Conservation (phyloP, 2,329 filamentous ascomycete genomes). For the Cladosporium sp. region DNA sequence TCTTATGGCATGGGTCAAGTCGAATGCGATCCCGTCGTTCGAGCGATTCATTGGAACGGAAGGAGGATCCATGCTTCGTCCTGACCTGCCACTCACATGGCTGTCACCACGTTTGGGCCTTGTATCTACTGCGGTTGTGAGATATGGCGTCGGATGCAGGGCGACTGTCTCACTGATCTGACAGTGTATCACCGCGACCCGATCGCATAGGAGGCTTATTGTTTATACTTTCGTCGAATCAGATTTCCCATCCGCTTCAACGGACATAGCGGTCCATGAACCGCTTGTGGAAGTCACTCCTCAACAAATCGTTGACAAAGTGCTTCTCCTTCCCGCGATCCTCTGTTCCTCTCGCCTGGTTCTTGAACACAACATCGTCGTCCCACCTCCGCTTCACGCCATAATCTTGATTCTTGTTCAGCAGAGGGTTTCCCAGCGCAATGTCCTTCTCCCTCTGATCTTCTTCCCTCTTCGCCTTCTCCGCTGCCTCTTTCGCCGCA, state of each 20-base stretch:
- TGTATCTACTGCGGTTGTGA: not conserved
- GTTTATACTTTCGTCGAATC: not conserved
- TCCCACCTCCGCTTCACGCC: slow-evolving; percentile 94
- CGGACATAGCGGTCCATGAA: slow-evolving; percentile 70
- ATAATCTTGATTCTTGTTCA: slow-evolving; percentile 78
- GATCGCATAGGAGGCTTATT: not conserved
- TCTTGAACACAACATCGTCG: slow-evolving; percentile 98
- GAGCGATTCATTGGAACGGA: not conserved
- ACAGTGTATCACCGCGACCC: not conserved
- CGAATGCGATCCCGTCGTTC: not conserved
- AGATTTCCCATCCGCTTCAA: slow-evolving; percentile 23
- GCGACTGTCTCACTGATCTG: not conserved
- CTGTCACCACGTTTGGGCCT: not conserved
- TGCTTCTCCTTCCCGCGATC: slow-evolving; percentile 72
- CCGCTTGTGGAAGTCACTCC: slow-evolving; percentile 95
- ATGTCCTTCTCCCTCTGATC: slow-evolving; percentile 86
- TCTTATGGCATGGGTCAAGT: not conserved
- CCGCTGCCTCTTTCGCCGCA: slow-evolving; percentile 78
- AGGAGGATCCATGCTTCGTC: not conserved
- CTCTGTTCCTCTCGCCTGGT: slow-evolving; percentile 92
- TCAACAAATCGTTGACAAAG: slow-evolving; percentile 93
- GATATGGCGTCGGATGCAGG: not conserved
- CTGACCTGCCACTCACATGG: not conserved
- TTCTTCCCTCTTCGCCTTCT: slow-evolving; percentile 76
- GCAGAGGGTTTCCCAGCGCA: slow-evolving; percentile 85